Conservation (phyloP, 306 rosid genomes). For the Corylus americana region DNA sequence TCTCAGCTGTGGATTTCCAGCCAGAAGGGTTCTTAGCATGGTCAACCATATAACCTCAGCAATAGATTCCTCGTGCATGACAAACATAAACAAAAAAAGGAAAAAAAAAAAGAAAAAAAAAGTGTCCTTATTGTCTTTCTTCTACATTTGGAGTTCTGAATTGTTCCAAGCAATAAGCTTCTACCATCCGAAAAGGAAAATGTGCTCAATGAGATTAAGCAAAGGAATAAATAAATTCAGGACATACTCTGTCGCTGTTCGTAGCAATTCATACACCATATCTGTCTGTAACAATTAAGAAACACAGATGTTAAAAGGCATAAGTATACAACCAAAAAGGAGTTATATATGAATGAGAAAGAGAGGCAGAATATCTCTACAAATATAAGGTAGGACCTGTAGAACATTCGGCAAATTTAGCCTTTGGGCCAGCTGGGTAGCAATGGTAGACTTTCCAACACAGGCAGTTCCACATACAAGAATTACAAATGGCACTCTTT, state of each 20-base stretch:
- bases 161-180: slow-evolving; percentile 8
- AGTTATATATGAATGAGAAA: neutral
- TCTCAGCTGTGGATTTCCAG: too few species aligned
- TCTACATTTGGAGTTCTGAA: slow-evolving; percentile 16
- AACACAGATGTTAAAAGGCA: slow-evolving; percentile 30
- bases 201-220: neutral
- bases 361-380: slow-evolving; percentile 10
- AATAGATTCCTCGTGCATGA: too few species aligned
- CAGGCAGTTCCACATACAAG: slow-evolving; percentile 99
- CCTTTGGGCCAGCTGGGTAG: slow-evolving; percentile 96
- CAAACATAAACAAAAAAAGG: too few species aligned
- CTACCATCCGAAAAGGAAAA: slow-evolving; percentile 7
- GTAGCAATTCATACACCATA: slow-evolving; percentile 95
- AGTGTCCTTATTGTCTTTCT: slow-evolving; percentile 6
- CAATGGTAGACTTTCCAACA: slow-evolving; percentile 96
- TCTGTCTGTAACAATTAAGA: slow-evolving; percentile 69
- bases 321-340: slow-evolving; percentile 18
- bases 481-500: slow-evolving; percentile 88
- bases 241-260: slow-evolving; percentile 93
- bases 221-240: slow-evolving; percentile 19
- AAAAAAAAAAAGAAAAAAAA: neutral
- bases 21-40: too few species aligned
- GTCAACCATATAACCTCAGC: too few species aligned
- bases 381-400: slow-evolving; percentile 54
- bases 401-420: slow-evolving; percentile 93